Base-by-base conservation (phyloP, 352 stramenopile species). In the Globisporangium viniferum region DNA sequence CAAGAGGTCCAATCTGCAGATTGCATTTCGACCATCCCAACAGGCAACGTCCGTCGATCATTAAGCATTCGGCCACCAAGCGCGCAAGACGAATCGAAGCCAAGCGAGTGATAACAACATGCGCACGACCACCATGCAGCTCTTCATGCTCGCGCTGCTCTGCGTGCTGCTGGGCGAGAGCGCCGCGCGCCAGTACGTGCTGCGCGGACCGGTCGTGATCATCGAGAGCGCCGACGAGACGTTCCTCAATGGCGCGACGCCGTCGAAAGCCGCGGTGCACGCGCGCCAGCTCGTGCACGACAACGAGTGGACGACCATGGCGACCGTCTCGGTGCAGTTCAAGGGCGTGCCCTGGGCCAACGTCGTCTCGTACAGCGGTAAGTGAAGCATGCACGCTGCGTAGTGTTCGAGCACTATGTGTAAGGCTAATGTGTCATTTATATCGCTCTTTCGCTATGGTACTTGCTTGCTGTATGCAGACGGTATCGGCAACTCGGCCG, bases 361-460 rank as follows among this genome's bases (percentile, higher is more conserved):
- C 69, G 75, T 80, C 7, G 79, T 89, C 20, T 93, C 82, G 29
- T 93, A 89, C 73, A 91, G 82, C 66, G 85, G 84, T 91, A 69
- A 1, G 31, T 24, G 18, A 20, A 39, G 4, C 31, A 41, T 33
- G 2, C 14, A 5, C n/a, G 35, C 24, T 61, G 7, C 7, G 53
- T n/a, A 15, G 10, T 22, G 10, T 55, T 14, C 27, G 3, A 2
- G 14, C 12, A 12, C 36, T 44, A 12, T 39, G 8, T 44, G 22
- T 7, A n/a, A 41, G 27, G 27, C 18, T 65, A 27, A 31, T 33
- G 27, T 20, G 8, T 18, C 15, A 7, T 39, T n/a, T n/a, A n/a
- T n/a, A n/a, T n/a, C n/a, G n/a, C 9, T 10, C 24, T 39, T n/a
- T 18, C 15, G 3, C 6, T 20, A 31, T 31, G 29, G 3, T 31